Evolutionary conservation across 2,329 filamentous ascomycete genomes (phyloP), one percentile per base, ranked within the genome.

Genomic region (Colletotrichum karsti): DNA sequence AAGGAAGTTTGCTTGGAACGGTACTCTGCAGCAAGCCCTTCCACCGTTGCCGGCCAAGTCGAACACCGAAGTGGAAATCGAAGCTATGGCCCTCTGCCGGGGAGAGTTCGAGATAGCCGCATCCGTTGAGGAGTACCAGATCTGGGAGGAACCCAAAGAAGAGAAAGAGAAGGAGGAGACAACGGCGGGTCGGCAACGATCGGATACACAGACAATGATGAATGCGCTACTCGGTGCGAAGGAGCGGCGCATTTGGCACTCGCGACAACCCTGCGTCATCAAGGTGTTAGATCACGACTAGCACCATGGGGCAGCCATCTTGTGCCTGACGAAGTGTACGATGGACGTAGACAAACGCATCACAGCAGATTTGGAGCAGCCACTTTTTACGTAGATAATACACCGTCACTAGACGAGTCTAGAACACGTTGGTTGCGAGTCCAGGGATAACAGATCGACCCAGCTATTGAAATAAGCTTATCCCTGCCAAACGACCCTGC

Each of bases 21-120:
- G 95, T 2, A 90, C 92, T 30, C 80, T 97, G 64, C 95, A 98
- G 80, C 91, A 91, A 74, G 85, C 88, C 2, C 81, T 97, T 0
- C 90, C 92, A 0, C 75, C 88, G 7, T 76, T 97, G 1, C 78
- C 80, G 6, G 88, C 90, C 0, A 87, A 88, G 5, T 83, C 86
- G 48, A 87, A 80, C n/a, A 83, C 85, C 0, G 87, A 91, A 68
- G 83, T 93, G 22, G 84, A 85, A 2, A 79, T 97, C 4, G 92
- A 92, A 5, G 85, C 95, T 46, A 93, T 93, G 44, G 87, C 91
- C 33, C 86, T 97, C 35, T 94, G 92, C 72, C 87, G 90, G 48
- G 95, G 95, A 15, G 90, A 93, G 71, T 97, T 95, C 77, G 94
- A 97, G 78, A 85, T 97, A 22, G 89, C 88, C 24, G 94, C 91